phyloP scores from a whole-genome alignment of 2,329 filamentous ascomycete species.

The Neonectria neomacrospora region DNA sequence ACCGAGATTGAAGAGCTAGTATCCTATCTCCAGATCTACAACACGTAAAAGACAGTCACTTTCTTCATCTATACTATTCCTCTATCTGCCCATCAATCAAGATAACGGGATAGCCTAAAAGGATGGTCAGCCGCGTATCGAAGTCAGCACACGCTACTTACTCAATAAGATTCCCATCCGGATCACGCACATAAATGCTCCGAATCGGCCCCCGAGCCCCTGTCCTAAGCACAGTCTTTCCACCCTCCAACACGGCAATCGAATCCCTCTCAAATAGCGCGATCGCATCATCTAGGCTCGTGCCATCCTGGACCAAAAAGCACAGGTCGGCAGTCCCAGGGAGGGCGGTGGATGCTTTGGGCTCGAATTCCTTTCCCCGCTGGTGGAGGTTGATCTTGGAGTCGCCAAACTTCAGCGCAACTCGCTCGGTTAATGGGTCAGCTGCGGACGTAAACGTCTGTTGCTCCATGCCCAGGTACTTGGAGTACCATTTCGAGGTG shows the following conservation, averaged over 20 bases:
- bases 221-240: conserved; percentile 62
- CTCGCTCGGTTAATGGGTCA: conserved; percentile 51
- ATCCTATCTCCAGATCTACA: not conserved
- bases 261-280: conserved; percentile 53
- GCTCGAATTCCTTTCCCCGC: conserved; percentile 67
- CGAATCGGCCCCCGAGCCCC: conserved; percentile 65
- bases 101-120: not conserved
- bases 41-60: not conserved
- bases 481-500: conserved; percentile 65
- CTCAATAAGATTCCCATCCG: conserved; percentile 72
- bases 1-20: not conserved
- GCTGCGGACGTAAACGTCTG: conserved; percentile 60
- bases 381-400: conserved; percentile 73
- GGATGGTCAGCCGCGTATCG: not conserved
- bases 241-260: conserved; percentile 62
- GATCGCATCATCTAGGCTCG: conserved; percentile 58
- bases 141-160: conserved; percentile 50
- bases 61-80: not conserved
- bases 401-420: conserved; percentile 65
- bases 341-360: conserved; percentile 64
- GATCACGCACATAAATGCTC: conserved; percentile 70
- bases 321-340: conserved; percentile 70
- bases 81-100: not conserved
- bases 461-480: conserved; percentile 66
- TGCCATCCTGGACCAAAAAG: conserved; percentile 63